Percentiles rank a stretch among this genome's conserved stretches.
phyloP scores from a whole-genome alignment of 352 stramenopile species.

The Elongisporangium anandrum region DNA sequence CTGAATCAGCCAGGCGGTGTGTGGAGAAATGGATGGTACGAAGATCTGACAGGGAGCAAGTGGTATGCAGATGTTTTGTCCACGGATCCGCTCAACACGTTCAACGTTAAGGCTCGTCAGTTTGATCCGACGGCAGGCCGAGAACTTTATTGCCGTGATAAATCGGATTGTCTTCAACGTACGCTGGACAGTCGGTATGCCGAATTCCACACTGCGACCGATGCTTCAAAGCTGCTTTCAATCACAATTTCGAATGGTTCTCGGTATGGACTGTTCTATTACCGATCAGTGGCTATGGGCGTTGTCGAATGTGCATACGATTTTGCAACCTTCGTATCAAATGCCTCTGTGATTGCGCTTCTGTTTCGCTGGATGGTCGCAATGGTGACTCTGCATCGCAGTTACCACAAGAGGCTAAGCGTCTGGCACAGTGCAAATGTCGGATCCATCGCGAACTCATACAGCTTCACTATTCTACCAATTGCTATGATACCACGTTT shows the following conservation, averaged over 20 bases:
- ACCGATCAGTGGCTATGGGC: background rate
- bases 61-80: constrained; percentile 3
- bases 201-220: background rate
- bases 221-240: background rate
- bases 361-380: constrained; percentile 4
- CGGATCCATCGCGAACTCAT: constrained; percentile 8
- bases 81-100: background rate
- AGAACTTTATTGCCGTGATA: background rate
- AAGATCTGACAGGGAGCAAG: background rate
- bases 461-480: constrained; percentile 14
- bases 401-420: background rate
- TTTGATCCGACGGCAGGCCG: background rate
- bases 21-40: constrained; percentile 12
- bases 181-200: background rate
- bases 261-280: constrained; percentile 7
- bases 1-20: background rate
- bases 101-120: background rate
- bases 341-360: constrained; percentile 1
- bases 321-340: constrained; percentile 3
- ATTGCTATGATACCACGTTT: constrained; percentile 14
- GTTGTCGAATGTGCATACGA: background rate
- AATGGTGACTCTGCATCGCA: background rate
- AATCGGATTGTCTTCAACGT: background rate
- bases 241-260: constrained; percentile 5
- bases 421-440: constrained; percentile 8